Evolutionary conservation across 495 filamentous ascomycete species (phyloP).

Genomic region (Daldinia childiae): DNA sequence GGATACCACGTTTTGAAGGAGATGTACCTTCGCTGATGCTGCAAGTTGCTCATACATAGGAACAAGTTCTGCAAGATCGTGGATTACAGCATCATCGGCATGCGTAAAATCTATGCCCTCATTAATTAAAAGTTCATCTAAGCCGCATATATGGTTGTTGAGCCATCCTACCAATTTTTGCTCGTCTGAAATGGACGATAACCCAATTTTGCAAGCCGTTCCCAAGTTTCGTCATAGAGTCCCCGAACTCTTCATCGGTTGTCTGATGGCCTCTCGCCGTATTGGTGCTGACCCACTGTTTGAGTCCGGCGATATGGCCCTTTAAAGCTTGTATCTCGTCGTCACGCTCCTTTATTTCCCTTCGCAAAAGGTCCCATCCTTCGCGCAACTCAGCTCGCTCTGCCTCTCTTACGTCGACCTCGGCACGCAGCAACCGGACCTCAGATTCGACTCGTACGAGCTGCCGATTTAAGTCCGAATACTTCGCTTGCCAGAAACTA

Average conservation of each 20-base stretch:
- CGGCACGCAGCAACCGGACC: slow-evolving; percentile 53
- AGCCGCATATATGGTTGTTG: slow-evolving; percentile 1
- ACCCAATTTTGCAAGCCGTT: slow-evolving; percentile 69
- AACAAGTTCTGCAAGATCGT: slow-evolving; percentile 56
- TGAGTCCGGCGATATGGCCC: slow-evolving; percentile 61
- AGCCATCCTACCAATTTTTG: slow-evolving; percentile 56
- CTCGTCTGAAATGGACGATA: slow-evolving; percentile 62
- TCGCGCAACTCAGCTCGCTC: slow-evolving; percentile 54
- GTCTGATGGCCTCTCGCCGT: slow-evolving; percentile 57
- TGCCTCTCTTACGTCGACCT: slow-evolving; percentile 51
- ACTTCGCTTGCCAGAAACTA: slow-evolving; percentile 59
- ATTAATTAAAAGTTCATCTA: slow-evolving; percentile 27
- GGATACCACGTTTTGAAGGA: slow-evolving; percentile 63
- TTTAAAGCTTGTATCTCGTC: slow-evolving; percentile 55
- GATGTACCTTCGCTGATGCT: slow-evolving; percentile 58
- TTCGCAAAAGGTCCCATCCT: slow-evolving; percentile 51
- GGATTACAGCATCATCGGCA: slow-evolving; percentile 46
- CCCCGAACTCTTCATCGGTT: slow-evolving; percentile 64
- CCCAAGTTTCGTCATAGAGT: slow-evolving; percentile 57
- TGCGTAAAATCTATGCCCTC: slow-evolving; percentile 50
- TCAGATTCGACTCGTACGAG: slow-evolving; percentile 55
- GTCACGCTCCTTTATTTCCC: slow-evolving; percentile 52
- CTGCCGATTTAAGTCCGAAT: slow-evolving; percentile 54
- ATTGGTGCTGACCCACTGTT: slow-evolving; percentile 64
- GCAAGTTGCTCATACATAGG: slow-evolving; percentile 61